Evolutionary conservation across 1,284 basidiomycete species (phyloP), one percentile per base, ranked within the genome.

Genomic region (Takashimella tepidaria): DNA sequence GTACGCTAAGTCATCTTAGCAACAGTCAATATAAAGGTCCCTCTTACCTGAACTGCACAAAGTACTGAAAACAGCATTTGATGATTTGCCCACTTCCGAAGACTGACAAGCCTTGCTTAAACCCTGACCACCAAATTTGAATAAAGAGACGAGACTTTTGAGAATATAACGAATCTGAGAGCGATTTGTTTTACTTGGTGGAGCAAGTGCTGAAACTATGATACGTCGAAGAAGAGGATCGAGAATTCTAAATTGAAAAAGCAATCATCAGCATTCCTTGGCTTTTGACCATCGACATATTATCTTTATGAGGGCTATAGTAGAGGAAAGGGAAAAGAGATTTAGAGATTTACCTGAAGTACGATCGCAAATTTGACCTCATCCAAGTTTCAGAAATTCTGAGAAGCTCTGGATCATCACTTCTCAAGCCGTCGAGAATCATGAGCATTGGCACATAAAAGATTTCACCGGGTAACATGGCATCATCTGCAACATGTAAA

Each of bases 361-460:
- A 93, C 1, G 90, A 92, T 67, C 86, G 87, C n/a, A 95, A 79
- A 67, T 86, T 92, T 66, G 88, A 91, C 25, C 92, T 82, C 87
- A 97, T 91, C 92, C 92, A 97, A 0, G 91, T 92, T 72, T 96
- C 92, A 5, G 88, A 88, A 37, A 88, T 79, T 6, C 90, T 81
- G 25, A 86, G 84, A 16, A 87, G 73, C 53, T 78, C 78, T 1
- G 89, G 86, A 64, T 91, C 84, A 19, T 85, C 83, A 49, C 80
- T 84, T 64, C 85, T 86, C 40, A 98, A 75, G 0, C 85, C 84
- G 67, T 96, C 92, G 41, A 98, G 76, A 12, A 96, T 83, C 47
- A 87, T 83, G 78, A 92, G 85, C 81, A 98, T 82, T 0, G 93
- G 93, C 0, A 87, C 79, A 62, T 86, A 86, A 66, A 95, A 84